Percentiles rank a stretch among this genome's conserved stretches.
These are phyloP conservation scores for Cupressus sempervirens DNA, from an alignment of 75 land plant species.

Conservation along the genomic window DNA sequence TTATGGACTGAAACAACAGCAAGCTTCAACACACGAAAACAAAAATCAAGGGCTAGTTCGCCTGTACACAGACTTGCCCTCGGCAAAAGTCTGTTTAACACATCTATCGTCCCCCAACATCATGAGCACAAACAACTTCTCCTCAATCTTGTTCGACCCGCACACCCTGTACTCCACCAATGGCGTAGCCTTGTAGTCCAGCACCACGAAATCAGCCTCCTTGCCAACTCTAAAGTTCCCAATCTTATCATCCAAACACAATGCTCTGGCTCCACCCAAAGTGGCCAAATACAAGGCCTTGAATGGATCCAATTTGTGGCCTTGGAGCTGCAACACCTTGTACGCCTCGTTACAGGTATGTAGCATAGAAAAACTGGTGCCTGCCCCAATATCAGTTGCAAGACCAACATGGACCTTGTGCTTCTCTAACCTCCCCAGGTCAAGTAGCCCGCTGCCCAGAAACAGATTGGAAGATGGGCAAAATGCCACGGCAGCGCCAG, in stretches of 20 bases:
- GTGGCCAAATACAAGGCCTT: conserved; percentile 20
- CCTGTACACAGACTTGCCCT: conserved; percentile 2
- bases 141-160: conserved; percentile 6
- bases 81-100: conserved; percentile 14
- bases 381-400: conserved; percentile 18
- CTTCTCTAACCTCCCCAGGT: conserved; percentile 8
- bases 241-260: conserved; percentile 3
- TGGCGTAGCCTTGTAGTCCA: conserved; percentile 13
- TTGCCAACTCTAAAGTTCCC: conserved; percentile 8
- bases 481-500: conserved; percentile 7
- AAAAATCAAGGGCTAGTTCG: background rate
- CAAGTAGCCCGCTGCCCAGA: conserved; percentile 19
- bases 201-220: conserved; percentile 20
- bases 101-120: conserved; percentile 18
- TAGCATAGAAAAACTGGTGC: conserved; percentile 17
- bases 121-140: conserved; percentile 20
- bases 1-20: too few relatives aligned
- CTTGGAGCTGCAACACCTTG: conserved; percentile 20
- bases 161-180: conserved; percentile 3
- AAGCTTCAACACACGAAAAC: too few relatives aligned
- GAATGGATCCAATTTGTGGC: conserved; percentile 18
- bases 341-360: conserved; percentile 16
- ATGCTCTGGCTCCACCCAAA: conserved; percentile 14
- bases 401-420: conserved; percentile 5
- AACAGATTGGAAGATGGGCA: conserved; percentile 23